Evolutionary conservation across 345 rosid species (phyloP), one percentile per base, ranked within the genome.

Genomic region (Citrus maxima): DNA sequence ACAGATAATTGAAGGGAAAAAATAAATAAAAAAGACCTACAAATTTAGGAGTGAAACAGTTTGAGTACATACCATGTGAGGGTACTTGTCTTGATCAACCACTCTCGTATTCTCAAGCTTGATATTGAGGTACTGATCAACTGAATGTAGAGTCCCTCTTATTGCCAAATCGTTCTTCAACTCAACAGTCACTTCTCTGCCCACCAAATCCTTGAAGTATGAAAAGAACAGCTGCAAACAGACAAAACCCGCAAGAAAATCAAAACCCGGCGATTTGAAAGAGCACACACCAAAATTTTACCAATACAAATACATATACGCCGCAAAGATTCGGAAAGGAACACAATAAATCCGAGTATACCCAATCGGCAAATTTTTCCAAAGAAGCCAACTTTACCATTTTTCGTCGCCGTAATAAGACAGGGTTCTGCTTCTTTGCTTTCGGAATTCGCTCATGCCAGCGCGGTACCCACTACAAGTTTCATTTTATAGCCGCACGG

Each of bases 21-120:
- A 40, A 54, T 16, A 3, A 63, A 34, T 28, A 40, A 40, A 14
- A 61, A 60, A 62, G 62, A 25, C 67, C 35, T 65, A 61, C 40
- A 67, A 37, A 10, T 10, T 2, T 4, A 49, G 8, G n/a, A 58
- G 34, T 35, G 30, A 32, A 24, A 37, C 24, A 0, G n/a, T 46
- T 4, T 4, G 38, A 38, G n/a, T 85, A 94, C 98, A 19, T 85
- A 97, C 99, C 99, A 97, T 97, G 90, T 97, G 99, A 81, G 99
- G 99, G 79, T 92, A 90, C 89, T 93, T 93, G 92, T 97, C 99
- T 77, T 94, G 97, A 87, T 97, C 99, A 79, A 97, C 98, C 83
- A 93, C 99, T 80, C 98, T 91, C 64, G 99, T 97, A 80, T 94
- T 97, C 93, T 97, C 99, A 51, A 97, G 98, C 89, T 97, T 97